Evolutionary conservation across 2,329 filamentous ascomycete species (phyloP), one percentile per base, ranked within the genome.

Genomic region (Pseudocercospora fuligena): DNA sequence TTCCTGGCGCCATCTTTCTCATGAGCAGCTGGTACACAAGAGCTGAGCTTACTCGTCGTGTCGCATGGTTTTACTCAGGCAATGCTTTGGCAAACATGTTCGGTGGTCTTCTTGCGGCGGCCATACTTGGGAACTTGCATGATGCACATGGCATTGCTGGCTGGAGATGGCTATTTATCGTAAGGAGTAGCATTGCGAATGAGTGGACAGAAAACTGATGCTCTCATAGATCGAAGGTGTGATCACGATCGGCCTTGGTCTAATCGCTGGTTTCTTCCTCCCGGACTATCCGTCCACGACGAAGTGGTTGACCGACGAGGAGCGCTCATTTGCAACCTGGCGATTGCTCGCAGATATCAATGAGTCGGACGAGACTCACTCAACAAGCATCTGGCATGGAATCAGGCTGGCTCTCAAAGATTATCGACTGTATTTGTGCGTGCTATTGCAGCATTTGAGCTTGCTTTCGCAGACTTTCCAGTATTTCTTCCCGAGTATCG

Each of bases 401-500:
- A 75, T 87, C n/a, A 81, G 80, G 69, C 69, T 86, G 66, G 83
- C 83, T 0, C 75, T 86, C 19, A 77, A 66, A 43, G 85, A 87
- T 69, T 82, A 82, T 4, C 80, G 83, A 1, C 77, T 87, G 0
- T 87, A 86, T 67, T 66, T 87, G 1, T 87, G 88, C 61, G 80
- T 85, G 1, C 76, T 87, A 21, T 76, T 88, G 2, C 85, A 87
- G 72, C 85, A 87, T 65, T 72, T 81, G 21, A 84, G 80, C 33
- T 69, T 87, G n/a, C 76, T 86, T 1, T 81, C 82, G 0, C 85
- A 87, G 72, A 85, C 84, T 1, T 89, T 89, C 72, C 86, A 88
- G 53, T 89, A 89, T 73, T 89, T 89, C 78, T 90, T 90, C 77
- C 88, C 88, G 0, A 86, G 83, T 0, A 88, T 90, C 47, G 85